Base-by-base conservation (phyloP, 2,329 filamentous ascomycete species). In the Monosporascus ibericus region DNA sequence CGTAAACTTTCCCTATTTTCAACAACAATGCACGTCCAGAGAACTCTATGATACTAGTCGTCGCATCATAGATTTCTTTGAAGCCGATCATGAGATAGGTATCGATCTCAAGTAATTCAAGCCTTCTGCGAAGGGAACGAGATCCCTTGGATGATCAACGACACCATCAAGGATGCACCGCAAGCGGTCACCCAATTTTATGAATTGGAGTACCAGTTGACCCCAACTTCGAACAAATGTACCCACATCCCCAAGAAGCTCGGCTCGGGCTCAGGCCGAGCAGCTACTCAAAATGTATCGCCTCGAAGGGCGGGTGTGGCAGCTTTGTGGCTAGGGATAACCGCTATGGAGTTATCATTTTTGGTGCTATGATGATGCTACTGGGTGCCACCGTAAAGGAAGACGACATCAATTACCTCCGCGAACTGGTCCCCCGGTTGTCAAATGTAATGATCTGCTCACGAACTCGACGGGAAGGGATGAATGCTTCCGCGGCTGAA, bases 291-390 rank as follows among this genome's bases (percentile, higher is more conserved):
- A 6, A 20, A 42, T 49, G 11, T 50, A 50, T 47, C 50, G 52
- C 25, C 36, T 15, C 3, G 54, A 52, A 52, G 27, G 11, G 27
- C 11, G 47, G 50, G 17, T 3, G 11, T 14, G n/a, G 37, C 4
- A 34, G 30, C 30, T 34, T 34, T 34, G 30, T 11, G 11, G 30
- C 9, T 37, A 55, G 57, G 15, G 44, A 58, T 34, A 63, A 62
- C 51, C 50, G 40, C 3, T 14, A 34, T 34, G 5, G 14, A 34
- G 40, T 62, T 44, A 51, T 59, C 36, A 15, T 65, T 8, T 48
- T 55, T 42, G 57, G 57, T 14, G 61, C 57, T 3, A 22, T 62
- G 40, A 51, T 65, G 56, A 64, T 64, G 63, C 53, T 58, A 7
- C 48, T 53, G 2, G 62, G 61, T 14, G 61, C 61, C 20, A 49